phyloP scores from a whole-genome alignment of 305 asterid genomes.

The Fraxinus paxiana region DNA sequence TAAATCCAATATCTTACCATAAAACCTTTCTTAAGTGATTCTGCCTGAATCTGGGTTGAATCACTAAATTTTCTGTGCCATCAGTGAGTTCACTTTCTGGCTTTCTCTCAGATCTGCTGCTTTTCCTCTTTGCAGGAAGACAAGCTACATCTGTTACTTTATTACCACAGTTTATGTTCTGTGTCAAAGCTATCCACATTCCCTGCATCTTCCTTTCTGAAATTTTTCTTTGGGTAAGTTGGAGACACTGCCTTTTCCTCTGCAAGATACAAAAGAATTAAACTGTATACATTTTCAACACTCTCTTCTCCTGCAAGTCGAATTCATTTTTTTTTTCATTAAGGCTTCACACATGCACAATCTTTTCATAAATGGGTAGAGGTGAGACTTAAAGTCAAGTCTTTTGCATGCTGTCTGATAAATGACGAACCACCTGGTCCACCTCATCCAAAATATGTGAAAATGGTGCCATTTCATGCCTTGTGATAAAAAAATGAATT shows the following conservation, averaged over 20 bases:
- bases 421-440: not conserved
- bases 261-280: not conserved
- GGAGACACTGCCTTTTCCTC: not conserved
- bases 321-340: not conserved
- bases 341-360: not conserved
- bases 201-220: constrained; percentile 21
- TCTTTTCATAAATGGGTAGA: not conserved
- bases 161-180: constrained; percentile 20
- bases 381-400: not conserved
- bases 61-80: not conserved
- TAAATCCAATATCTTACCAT: constrained; percentile 2
- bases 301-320: not conserved
- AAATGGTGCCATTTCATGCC: not conserved
- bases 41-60: constrained; percentile 6
- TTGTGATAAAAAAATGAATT: not conserved
- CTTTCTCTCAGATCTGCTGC: constrained; percentile 1
- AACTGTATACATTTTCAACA: not conserved
- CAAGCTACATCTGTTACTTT: constrained; percentile 13
- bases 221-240: not conserved
- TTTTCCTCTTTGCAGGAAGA: not conserved
- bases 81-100: not conserved
- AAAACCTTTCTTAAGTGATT: constrained; percentile 20
- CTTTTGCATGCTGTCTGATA: not conserved
- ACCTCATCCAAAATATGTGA: not conserved
- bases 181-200: constrained; percentile 27